Percentiles rank a stretch among this genome's conserved stretches.
These are phyloP conservation scores for Xenosphaeropsis pyriputrescens DNA, from an alignment of 2,329 filamentous ascomycete species.

Conservation along the genomic window DNA sequence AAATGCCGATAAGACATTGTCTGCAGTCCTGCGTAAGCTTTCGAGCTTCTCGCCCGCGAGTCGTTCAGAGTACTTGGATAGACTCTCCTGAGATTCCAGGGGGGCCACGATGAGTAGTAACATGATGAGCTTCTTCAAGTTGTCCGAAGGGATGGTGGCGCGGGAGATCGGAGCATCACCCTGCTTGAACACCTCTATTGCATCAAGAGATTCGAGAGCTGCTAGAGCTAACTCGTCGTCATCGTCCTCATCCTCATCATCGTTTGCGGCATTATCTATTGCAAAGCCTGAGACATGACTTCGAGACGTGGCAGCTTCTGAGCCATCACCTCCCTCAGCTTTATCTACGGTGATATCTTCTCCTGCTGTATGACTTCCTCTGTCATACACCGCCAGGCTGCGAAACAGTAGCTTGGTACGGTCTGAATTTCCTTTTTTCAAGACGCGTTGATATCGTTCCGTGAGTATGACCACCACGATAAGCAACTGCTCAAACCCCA, in stretches of 20 bases:
- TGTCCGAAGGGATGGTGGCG: slow-evolving; percentile 61
- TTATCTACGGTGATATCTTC: slow-evolving; percentile 5
- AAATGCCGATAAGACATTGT: slow-evolving; percentile 52
- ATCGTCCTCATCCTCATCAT: slow-evolving; percentile 29
- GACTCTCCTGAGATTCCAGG: slow-evolving; percentile 45
- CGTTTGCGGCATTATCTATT: slow-evolving; percentile 24
- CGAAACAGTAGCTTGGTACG: slow-evolving; percentile 53
- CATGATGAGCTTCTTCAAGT: slow-evolving; percentile 56
- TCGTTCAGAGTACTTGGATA: slow-evolving; percentile 44
- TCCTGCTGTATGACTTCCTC: slow-evolving; percentile 22
- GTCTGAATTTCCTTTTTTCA: slow-evolving; percentile 40
- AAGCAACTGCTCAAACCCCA: slow-evolving; percentile 55
- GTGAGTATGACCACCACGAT: slow-evolving; percentile 63
- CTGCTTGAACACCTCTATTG: slow-evolving; percentile 42
- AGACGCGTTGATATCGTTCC: slow-evolving; percentile 48
- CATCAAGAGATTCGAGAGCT: slow-evolving; percentile 53
- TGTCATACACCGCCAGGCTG: slow-evolving; percentile 58
- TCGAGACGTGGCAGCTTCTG: slow-evolving; percentile 16
- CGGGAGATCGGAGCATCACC: slow-evolving; percentile 36
- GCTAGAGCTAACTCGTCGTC: slow-evolving; percentile 53
- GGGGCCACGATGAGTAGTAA: slow-evolving; percentile 54
- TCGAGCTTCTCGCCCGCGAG: slow-evolving; percentile 39
- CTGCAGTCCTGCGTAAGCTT: slow-evolving; percentile 43
- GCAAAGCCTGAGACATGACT: slow-evolving; percentile 24
- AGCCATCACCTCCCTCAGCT: background rate